phyloP scores from a whole-genome alignment of 1,284 basidiomycete genomes.

The Mycena citricolor region DNA sequence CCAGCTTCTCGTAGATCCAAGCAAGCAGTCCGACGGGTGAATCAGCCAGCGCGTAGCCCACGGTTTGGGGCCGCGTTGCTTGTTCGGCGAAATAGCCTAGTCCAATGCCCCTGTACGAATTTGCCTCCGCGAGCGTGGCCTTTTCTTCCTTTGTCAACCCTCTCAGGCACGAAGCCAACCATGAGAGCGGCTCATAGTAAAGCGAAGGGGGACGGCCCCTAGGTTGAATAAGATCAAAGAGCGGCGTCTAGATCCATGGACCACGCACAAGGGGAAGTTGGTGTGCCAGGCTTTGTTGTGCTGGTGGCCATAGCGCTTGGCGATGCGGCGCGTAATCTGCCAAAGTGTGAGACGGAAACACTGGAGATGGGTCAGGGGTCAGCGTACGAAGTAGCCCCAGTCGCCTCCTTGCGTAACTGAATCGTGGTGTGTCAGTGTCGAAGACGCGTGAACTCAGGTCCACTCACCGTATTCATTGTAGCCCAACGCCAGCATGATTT shows the following conservation, averaged over 20 bases:
- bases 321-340: conserved; percentile 33
- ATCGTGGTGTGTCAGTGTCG: background rate
- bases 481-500: conserved; percentile 42
- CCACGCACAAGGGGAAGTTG: conserved; percentile 32
- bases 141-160: conserved; percentile 33
- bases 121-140: conserved; percentile 27
- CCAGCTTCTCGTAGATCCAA: conserved; percentile 33
- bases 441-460: conserved; percentile 5
- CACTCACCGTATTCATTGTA: conserved; percentile 31
- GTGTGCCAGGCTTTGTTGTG: conserved; percentile 41
- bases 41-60: conserved; percentile 50
- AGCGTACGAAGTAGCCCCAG: conserved; percentile 37
- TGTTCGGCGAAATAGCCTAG: conserved; percentile 44
- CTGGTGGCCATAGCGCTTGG: conserved; percentile 32
- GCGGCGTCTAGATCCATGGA: background rate
- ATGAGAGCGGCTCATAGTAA: background rate
- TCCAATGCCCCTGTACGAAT: conserved; percentile 27
- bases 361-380: conserved; percentile 9
- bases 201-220: background rate
- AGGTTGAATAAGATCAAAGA: background rate
- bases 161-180: conserved; percentile 26
- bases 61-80: conserved; percentile 50
- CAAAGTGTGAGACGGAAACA: background rate
- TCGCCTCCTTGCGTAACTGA: conserved; percentile 44
- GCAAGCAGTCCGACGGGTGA: background rate